Conservation (phyloP, 1,284 basidiomycete species). For the Heterobasidion parviporum region DNA sequence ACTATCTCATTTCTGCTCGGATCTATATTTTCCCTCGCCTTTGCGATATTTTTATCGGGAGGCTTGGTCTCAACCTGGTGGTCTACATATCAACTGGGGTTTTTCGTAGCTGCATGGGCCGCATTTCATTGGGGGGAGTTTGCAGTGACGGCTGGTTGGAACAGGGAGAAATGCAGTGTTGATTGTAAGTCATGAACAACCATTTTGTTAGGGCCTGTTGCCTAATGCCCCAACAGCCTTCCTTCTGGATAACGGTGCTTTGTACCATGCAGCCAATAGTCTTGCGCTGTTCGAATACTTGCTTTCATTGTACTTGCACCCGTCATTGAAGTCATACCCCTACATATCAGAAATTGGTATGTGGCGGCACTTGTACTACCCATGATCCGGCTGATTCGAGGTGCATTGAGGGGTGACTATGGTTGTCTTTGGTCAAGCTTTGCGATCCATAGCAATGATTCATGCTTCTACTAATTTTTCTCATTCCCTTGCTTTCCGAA, state of each 20-base stretch:
- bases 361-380: slow-evolving; percentile 8
- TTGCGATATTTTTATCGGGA: slow-evolving; percentile 37
- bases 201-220: background rate
- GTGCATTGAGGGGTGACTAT: slow-evolving; percentile 48
- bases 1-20: slow-evolving; percentile 75
- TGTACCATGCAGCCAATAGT: slow-evolving; percentile 84
- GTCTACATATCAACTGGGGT: slow-evolving; percentile 70
- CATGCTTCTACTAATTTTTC: slow-evolving; percentile 92
- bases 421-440: slow-evolving; percentile 63
- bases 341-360: slow-evolving; percentile 52
- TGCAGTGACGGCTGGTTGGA: slow-evolving; percentile 93
- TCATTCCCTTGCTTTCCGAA: slow-evolving; percentile 74
- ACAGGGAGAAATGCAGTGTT: slow-evolving; percentile 84
- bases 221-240: slow-evolving; percentile 53
- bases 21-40: slow-evolving; percentile 46
- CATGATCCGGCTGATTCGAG: background rate
- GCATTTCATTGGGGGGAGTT: slow-evolving; percentile 94
- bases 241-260: slow-evolving; percentile 82
- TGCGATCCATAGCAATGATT: slow-evolving; percentile 92
- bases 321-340: slow-evolving; percentile 45
- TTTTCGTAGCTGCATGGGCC: slow-evolving; percentile 77
- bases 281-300: slow-evolving; percentile 79
- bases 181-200: slow-evolving; percentile 63
- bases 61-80: slow-evolving; percentile 47
- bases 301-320: slow-evolving; percentile 59